Percentiles rank a stretch among this genome's conserved stretches.
Evolutionary conservation across 139 green algal genomes (phyloP).

Genomic region (Astrephomene gubernaculifera): DNA sequence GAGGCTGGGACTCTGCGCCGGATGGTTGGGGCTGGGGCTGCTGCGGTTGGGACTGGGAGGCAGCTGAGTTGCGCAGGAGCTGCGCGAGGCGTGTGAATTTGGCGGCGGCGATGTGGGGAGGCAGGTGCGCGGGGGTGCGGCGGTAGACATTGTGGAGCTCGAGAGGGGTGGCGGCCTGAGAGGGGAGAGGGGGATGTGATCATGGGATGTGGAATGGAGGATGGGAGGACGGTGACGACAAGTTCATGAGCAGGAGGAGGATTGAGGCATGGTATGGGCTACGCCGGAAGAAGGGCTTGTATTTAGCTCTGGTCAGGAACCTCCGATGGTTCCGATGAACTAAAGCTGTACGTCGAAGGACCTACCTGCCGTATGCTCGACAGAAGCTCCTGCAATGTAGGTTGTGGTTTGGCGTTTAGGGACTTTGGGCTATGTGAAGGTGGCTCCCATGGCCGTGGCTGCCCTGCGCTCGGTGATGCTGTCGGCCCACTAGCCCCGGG

Average conservation of each 20-base stretch:
- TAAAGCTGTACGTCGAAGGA: too few relatives aligned
- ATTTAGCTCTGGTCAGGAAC: too few relatives aligned
- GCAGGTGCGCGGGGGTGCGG: background rate
- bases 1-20: too few relatives aligned
- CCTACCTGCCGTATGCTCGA: background rate
- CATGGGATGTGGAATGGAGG: background rate
- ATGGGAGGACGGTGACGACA: too few relatives aligned
- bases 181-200: background rate
- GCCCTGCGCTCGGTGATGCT: background rate
- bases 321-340: too few relatives aligned
- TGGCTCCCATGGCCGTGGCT: background rate
- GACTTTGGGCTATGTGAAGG: slow-evolving; percentile 11
- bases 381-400: background rate
- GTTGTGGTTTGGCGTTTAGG: background rate
- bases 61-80: slow-evolving; percentile 10
- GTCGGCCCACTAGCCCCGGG: background rate
- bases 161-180: background rate
- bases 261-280: too few relatives aligned
- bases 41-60: too few relatives aligned
- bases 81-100: slow-evolving; percentile 7
- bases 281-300: too few relatives aligned
- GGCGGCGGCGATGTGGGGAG: slow-evolving; percentile 5
- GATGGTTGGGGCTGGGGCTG: too few relatives aligned
- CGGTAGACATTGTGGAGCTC: slow-evolving; percentile 17
- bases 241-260: too few relatives aligned